Percentiles rank a stretch among this genome's conserved stretches.
These are phyloP conservation scores for Chloroidium sp. DNA, from an alignment of 163 green algal genomes.

Conservation along the genomic window DNA sequence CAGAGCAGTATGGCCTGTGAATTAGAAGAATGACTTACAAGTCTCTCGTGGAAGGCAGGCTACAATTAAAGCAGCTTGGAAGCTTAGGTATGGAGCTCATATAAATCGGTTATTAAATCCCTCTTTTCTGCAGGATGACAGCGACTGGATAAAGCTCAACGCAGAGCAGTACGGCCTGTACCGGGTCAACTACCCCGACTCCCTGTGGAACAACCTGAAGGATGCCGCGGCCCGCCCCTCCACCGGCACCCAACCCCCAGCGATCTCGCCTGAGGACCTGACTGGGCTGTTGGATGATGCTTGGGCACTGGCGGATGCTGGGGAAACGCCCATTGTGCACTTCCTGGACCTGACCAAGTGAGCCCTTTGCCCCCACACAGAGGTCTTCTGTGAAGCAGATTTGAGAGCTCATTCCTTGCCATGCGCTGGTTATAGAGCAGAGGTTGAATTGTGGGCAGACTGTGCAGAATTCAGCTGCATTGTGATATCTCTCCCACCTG, in stretches of 20 bases:
- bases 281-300: slow-evolving; percentile 41
- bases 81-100: neutral
- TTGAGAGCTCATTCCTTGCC: no score
- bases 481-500: no score
- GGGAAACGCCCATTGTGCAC: slow-evolving; percentile 13
- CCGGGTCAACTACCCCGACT: slow-evolving; percentile 32
- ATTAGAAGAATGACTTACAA: neutral
- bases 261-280: slow-evolving; percentile 14
- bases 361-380: no score
- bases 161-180: slow-evolving; percentile 31
- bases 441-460: no score
- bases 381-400: no score
- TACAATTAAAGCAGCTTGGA: neutral
- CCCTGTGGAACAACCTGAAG: slow-evolving; percentile 25
- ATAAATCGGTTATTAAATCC: neutral
- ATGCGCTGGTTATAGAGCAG: no score
- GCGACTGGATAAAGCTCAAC: slow-evolving; percentile 46
- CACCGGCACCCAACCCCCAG: neutral
- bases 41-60: neutral
- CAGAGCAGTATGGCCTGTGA: slow-evolving; percentile 27
- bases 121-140: neutral
- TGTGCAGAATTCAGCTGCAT: no score
- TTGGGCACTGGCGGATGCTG: slow-evolving; percentile 27
- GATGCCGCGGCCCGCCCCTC: neutral
- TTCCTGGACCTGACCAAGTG: slow-evolving; percentile 37